phyloP scores from a whole-genome alignment of 108 stramenopile species.

The Fragilaria radians region DNA sequence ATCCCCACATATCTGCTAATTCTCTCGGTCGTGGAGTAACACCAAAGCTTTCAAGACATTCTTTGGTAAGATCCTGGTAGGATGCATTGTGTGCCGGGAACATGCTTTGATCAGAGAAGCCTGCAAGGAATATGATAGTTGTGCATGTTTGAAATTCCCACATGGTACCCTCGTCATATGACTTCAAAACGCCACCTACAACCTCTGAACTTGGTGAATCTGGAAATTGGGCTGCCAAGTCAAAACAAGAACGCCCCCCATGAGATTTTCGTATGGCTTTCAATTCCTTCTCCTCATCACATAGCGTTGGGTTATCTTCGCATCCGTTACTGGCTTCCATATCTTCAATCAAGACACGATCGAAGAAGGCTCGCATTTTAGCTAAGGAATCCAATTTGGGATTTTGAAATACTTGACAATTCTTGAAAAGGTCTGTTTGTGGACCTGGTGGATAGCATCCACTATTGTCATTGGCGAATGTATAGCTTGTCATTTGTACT shows the following conservation, averaged over 20 bases:
- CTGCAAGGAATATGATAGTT: slow-evolving; percentile 51
- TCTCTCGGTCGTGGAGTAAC: slow-evolving; percentile 49
- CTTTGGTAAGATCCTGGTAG: slow-evolving; percentile 33
- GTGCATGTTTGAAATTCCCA: slow-evolving; percentile 59
- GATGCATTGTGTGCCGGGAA: slow-evolving; percentile 66
- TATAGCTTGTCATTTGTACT: slow-evolving; percentile 69
- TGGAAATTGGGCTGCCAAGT: not conserved
- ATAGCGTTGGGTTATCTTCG: not conserved
- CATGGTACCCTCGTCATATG: slow-evolving; percentile 23
- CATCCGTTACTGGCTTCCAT: not conserved
- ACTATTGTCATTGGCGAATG: slow-evolving; percentile 82
- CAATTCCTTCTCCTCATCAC: not conserved
- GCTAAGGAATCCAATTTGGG: slow-evolving; percentile 9
- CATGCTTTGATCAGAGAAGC: slow-evolving; percentile 54
- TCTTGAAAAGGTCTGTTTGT: slow-evolving; percentile 34
- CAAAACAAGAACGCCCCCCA: not conserved
- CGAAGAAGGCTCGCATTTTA: slow-evolving; percentile 23
- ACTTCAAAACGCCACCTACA: not conserved
- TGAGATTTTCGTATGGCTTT: not conserved
- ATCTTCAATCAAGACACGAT: slow-evolving; percentile 22
- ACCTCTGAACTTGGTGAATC: not conserved
- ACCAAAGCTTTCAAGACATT: slow-evolving; percentile 62
- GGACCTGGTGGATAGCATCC: slow-evolving; percentile 68
- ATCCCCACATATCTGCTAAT: slow-evolving; percentile 37
- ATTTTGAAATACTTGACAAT: slow-evolving; percentile 46